phyloP scores from a whole-genome alignment of 2,329 filamentous ascomycete species.

The Curvularia verruculosa region DNA sequence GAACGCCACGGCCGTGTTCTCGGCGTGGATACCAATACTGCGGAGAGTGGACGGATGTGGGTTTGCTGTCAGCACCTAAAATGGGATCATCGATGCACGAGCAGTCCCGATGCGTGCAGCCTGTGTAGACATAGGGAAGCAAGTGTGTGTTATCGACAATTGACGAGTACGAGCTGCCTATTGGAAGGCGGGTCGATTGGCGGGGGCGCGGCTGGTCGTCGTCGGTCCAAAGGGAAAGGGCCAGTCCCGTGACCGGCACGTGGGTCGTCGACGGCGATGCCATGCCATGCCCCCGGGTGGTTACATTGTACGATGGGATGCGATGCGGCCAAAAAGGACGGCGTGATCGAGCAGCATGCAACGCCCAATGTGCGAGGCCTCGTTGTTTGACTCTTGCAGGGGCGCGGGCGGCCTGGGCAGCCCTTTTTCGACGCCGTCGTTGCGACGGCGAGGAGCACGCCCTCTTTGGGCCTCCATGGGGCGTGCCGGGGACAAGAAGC shows the following conservation, averaged over 20 bases:
- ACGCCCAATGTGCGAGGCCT: background rate
- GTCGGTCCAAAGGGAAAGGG: background rate
- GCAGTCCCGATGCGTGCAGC: background rate
- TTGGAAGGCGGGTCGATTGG: background rate
- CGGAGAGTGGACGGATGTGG: constrained; percentile 9
- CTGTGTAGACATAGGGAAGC: background rate
- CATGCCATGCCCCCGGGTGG: background rate
- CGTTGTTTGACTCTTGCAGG: background rate
- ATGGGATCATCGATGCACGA: background rate
- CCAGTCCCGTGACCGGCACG: background rate
- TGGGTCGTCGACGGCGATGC: background rate
- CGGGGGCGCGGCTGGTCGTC: background rate
- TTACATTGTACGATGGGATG: background rate
- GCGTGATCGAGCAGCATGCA: background rate
- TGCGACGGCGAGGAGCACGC: constrained; percentile 3
- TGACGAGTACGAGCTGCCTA: background rate
- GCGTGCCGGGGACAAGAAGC: background rate
- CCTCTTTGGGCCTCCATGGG: too few species aligned
- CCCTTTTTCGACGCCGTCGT: background rate
- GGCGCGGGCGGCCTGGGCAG: background rate
- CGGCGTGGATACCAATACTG: constrained; percentile 15
- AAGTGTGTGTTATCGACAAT: too few species aligned
- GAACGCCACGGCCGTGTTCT: constrained; percentile 12
- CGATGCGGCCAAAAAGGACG: background rate
- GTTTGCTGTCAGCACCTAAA: constrained; percentile 1